phyloP scores from a whole-genome alignment of 768 basidiomycete species.

The Pleurotus citrinopileatus region DNA sequence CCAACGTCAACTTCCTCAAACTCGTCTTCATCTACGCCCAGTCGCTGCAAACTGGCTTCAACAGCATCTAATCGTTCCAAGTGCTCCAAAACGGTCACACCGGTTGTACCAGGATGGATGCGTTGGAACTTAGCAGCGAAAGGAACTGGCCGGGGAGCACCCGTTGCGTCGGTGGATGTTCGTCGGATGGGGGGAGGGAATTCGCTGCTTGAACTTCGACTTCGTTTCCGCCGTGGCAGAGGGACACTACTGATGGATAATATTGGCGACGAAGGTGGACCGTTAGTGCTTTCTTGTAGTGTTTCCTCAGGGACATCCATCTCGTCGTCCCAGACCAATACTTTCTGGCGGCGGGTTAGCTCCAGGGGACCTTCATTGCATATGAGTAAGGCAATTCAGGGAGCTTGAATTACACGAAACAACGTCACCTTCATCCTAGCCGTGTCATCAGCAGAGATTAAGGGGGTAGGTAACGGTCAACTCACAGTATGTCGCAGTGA shows the following conservation, averaged over 20 bases:
- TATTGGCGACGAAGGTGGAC: slow-evolving; percentile 53
- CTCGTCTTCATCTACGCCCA: slow-evolving; percentile 59
- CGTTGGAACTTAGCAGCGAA: slow-evolving; percentile 83
- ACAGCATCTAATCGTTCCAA: slow-evolving; percentile 83
- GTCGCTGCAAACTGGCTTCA: slow-evolving; percentile 72
- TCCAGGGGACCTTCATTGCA: slow-evolving; percentile 73
- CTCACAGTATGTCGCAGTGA: slow-evolving; percentile 74
- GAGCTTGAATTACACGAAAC: background rate
- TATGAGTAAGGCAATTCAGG: slow-evolving; percentile 12
- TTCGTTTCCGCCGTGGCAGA: slow-evolving; percentile 47
- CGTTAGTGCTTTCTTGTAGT: slow-evolving; percentile 32
- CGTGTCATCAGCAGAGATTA: slow-evolving; percentile 5
- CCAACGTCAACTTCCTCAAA: slow-evolving; percentile 60
- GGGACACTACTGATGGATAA: slow-evolving; percentile 65
- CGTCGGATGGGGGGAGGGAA: slow-evolving; percentile 75
- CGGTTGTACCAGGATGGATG: slow-evolving; percentile 83
- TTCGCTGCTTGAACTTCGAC: slow-evolving; percentile 62
- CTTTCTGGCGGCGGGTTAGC: slow-evolving; percentile 77
- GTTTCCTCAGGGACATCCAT: slow-evolving; percentile 66
- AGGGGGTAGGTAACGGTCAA: slow-evolving; percentile 14
- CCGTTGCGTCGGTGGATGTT: slow-evolving; percentile 59
- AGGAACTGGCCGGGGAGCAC: slow-evolving; percentile 71
- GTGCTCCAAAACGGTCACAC: slow-evolving; percentile 82
- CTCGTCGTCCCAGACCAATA: slow-evolving; percentile 85
- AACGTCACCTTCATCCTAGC: slow-evolving; percentile 70